These are phyloP conservation scores for Yamadazyma sp. DNA, from an alignment of 805 yeast genomes.

Conservation along the genomic window DNA sequence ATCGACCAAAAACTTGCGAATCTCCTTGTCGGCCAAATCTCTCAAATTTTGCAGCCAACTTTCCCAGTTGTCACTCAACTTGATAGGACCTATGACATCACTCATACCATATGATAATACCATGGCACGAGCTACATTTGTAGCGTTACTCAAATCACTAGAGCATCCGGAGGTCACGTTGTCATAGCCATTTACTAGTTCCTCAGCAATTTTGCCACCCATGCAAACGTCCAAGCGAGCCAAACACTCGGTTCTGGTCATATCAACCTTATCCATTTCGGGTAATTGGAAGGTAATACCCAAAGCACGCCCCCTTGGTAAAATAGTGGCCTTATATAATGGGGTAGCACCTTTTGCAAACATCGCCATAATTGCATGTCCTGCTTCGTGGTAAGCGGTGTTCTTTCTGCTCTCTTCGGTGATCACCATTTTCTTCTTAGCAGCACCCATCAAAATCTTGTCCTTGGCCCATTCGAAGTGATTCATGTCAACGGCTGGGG, in stretches of 20 bases:
- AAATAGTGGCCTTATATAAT: slow-evolving; percentile 91
- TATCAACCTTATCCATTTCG: slow-evolving; percentile 96
- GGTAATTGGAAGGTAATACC: slow-evolving; percentile 98
- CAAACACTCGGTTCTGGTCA: slow-evolving; percentile 82
- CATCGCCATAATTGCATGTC: slow-evolving; percentile 98
- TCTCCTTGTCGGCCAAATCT: slow-evolving; percentile 91
- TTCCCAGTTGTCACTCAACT: slow-evolving; percentile 87
- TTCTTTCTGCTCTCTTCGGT: slow-evolving; percentile 92
- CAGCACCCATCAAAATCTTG: slow-evolving; percentile 97
- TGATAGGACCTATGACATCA: slow-evolving; percentile 88
- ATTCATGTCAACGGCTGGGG: slow-evolving; percentile 82
- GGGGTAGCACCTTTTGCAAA: slow-evolving; percentile 93
- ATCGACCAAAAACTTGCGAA: slow-evolving; percentile 66
- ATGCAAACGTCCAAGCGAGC: slow-evolving; percentile 95
- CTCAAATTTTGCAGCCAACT: slow-evolving; percentile 89
- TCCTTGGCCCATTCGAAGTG: slow-evolving; percentile 99
- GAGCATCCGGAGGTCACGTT: slow-evolving; percentile 96
- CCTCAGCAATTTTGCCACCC: slow-evolving; percentile 99
- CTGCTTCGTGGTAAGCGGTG: slow-evolving; percentile 99
- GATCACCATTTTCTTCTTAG: slow-evolving; percentile 94
- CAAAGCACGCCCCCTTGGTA: slow-evolving; percentile 94
- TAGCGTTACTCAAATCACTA: slow-evolving; percentile 85
- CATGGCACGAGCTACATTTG: slow-evolving; percentile 93
- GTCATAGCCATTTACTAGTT: slow-evolving; percentile 83
- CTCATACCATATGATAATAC: slow-evolving; percentile 97